Evolutionary conservation across 148 eudicot genomes (phyloP), one percentile per base, ranked within the genome.

Genomic region (Chenopodium quinoa): DNA sequence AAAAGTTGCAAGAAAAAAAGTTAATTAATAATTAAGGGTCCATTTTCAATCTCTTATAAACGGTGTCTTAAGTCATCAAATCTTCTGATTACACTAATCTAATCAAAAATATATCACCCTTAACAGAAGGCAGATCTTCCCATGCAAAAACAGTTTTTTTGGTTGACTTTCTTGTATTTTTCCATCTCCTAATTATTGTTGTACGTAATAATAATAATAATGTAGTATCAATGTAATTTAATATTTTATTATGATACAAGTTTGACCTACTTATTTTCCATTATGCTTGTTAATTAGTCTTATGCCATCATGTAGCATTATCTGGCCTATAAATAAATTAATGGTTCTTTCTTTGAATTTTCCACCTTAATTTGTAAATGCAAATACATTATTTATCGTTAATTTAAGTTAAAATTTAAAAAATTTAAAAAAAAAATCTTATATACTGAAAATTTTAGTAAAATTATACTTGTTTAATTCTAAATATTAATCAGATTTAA

Each of bases 1-100:
- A 73, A 78, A 56, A 71, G 73, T 67, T 73, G 71, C 46, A 29
- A 50, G 54, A 81, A 77, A 68, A 78, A 48, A 77, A 29, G 78
- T 80, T 76, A 62, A 80, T 40, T 40, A 40, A 37, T 68, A 75
- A 66, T 12, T 66, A 62, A 34, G 75, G 76, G 71, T 74, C 85
- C 83, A 84, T 84, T 48, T 31, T 71, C 40, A 20, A 27, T 58
- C 44, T 31, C 62, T 82, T 73, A 79, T 65, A 75, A 70, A 60
- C 34, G 60, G 67, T 69, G 63, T 56, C 52, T 68, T 68, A n/a
- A 79, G 29, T 72, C 71, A 64, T 67, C 77, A 79, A 77, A 82
- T 85, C 87, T 79, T 82, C 31, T 46, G 69, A 40, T 79, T 70
- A 71, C 56, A 78, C 64, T 82, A 79, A 82, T 85, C 44, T 78